These are phyloP conservation scores for Vanrija sp. DNA, from an alignment of 1,284 basidiomycete genomes.

Conservation along the genomic window DNA sequence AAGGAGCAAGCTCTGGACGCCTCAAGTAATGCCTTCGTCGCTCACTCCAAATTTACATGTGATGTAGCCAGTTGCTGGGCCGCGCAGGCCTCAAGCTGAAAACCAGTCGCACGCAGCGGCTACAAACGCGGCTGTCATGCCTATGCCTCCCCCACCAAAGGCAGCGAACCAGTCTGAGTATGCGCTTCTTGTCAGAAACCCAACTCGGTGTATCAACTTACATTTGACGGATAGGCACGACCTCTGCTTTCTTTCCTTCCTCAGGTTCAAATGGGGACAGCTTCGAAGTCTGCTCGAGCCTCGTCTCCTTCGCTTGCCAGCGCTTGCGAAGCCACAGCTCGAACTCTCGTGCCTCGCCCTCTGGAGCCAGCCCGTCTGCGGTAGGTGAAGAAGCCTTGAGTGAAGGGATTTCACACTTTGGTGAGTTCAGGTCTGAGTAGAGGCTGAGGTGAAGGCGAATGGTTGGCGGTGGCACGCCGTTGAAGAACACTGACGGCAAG, in stretches of 20 bases:
- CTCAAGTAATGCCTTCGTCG: too few species aligned
- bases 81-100: too few species aligned
- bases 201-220: conserved; percentile 15
- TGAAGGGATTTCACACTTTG: conserved; percentile 25
- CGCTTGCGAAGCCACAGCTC: conserved; percentile 75
- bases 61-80: too few species aligned
- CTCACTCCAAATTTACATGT: too few species aligned
- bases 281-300: conserved; percentile 61
- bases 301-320: conserved; percentile 79
- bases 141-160: conserved; percentile 36
- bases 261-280: not conserved
- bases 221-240: conserved; percentile 33
- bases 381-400: conserved; percentile 8
- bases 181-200: conserved; percentile 17
- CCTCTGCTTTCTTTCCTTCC: conserved; percentile 2
- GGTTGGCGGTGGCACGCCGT: conserved; percentile 73
- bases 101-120: too few species aligned
- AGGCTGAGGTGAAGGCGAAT: conserved; percentile 81
- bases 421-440: conserved; percentile 57
- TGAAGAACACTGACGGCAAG: conserved; percentile 79
- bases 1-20: too few species aligned
- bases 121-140: conserved; percentile 4
- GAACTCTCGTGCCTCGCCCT: conserved; percentile 66
- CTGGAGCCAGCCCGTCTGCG: conserved; percentile 52
- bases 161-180: conserved; percentile 36